Percentiles rank a stretch among this genome's conserved stretches.
Conservation (phyloP, 305 asterid species). For the Fraxinus ornus region DNA sequence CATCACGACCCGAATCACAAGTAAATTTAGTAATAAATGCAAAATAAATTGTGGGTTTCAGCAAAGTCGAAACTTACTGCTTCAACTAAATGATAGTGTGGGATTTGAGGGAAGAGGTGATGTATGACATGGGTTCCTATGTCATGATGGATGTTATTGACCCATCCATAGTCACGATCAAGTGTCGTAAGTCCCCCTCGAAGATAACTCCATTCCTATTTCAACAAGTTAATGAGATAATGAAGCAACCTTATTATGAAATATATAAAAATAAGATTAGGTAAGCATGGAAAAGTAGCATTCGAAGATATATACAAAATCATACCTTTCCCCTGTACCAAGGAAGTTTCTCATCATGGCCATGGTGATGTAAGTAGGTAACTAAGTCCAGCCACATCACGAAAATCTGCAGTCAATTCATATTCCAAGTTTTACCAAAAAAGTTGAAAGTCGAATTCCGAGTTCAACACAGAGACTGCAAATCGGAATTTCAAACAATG, state of each 20-base stretch:
- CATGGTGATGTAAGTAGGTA: constrained; percentile 94
- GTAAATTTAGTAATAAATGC: not conserved
- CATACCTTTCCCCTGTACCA: constrained; percentile 95
- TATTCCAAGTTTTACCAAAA: constrained; percentile 34
- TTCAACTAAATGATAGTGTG: constrained; percentile 75
- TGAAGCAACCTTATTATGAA: not conserved
- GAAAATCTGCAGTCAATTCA: constrained; percentile 50
- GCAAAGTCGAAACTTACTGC: constrained; percentile 45
- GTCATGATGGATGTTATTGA: constrained; percentile 85
- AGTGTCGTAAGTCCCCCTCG: constrained; percentile 82
- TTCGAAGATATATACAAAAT: not conserved
- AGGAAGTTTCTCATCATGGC: constrained; percentile 80
- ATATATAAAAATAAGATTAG: not conserved
- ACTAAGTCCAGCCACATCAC: constrained; percentile 86
- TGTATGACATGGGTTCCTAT: constrained; percentile 86
- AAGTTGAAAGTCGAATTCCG: not conserved
- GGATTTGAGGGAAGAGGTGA: constrained; percentile 89
- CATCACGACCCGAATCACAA: not conserved
- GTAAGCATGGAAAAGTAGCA: not conserved
- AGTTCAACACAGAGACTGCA: not conserved
- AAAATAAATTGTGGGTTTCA: not conserved
- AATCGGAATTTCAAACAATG: not conserved
- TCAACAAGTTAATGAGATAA: not conserved
- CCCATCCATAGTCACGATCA: constrained; percentile 81
- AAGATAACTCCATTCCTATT: constrained; percentile 87